phyloP scores from a whole-genome alignment of 768 basidiomycete species.

The Suillus subalutaceus region DNA sequence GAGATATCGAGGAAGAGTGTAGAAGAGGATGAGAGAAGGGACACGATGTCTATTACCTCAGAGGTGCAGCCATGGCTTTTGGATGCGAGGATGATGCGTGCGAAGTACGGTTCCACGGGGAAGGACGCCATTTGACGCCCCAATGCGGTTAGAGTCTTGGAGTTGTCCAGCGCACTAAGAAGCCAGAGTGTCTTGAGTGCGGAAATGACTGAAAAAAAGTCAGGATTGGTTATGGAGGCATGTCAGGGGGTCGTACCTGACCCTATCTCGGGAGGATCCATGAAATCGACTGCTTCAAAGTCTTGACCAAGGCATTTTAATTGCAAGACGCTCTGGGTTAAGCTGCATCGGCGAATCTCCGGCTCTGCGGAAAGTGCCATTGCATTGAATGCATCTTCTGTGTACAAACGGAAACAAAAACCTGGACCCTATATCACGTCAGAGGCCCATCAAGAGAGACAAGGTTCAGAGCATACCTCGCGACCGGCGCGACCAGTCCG shows the following conservation, averaged over 20 bases:
- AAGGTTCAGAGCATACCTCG: slow-evolving; percentile 52
- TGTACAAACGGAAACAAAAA: slow-evolving; percentile 90
- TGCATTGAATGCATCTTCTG: slow-evolving; percentile 72
- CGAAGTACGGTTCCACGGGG: slow-evolving; percentile 86
- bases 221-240: neutral
- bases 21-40: slow-evolving; percentile 79
- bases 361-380: slow-evolving; percentile 76
- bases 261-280: slow-evolving; percentile 82
- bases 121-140: slow-evolving; percentile 89
- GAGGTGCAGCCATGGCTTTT: slow-evolving; percentile 68
- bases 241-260: slow-evolving; percentile 56
- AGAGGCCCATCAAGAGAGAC: neutral
- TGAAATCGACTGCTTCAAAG: slow-evolving; percentile 79
- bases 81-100: slow-evolving; percentile 81
- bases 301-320: slow-evolving; percentile 84
- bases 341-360: slow-evolving; percentile 87
- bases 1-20: slow-evolving; percentile 79
- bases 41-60: slow-evolving; percentile 84
- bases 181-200: slow-evolving; percentile 76
- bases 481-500: slow-evolving; percentile 97
- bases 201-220: slow-evolving; percentile 48
- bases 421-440: slow-evolving; percentile 62
- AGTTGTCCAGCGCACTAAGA: slow-evolving; percentile 75
- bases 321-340: slow-evolving; percentile 83
- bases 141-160: slow-evolving; percentile 64